These are phyloP conservation scores for Pichia heedii DNA, from an alignment of 805 yeast species.

Conservation along the genomic window DNA sequence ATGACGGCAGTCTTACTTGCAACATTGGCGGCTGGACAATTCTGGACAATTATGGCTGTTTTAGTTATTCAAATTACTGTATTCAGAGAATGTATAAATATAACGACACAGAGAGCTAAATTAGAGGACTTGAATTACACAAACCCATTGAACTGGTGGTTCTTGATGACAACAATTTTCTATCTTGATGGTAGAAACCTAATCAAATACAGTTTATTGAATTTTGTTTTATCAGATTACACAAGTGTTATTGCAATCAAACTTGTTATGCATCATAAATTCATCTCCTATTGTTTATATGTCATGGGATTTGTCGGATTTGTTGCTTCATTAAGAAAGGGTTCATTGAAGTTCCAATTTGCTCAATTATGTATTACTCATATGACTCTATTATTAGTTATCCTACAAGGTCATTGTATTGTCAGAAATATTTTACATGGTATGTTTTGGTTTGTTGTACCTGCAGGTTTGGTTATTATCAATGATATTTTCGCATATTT, in stretches of 20 bases:
- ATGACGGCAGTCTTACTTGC: constrained; percentile 73
- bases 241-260: constrained; percentile 21
- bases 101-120: constrained; percentile 73
- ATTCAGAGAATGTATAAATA: constrained; percentile 81
- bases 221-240: constrained; percentile 21
- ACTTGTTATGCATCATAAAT: constrained; percentile 57
- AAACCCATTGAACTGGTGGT: constrained; percentile 85
- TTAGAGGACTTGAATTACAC: constrained; percentile 77
- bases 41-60: constrained; percentile 67
- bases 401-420: constrained; percentile 89
- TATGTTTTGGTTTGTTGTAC: constrained; percentile 87
- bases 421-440: constrained; percentile 86
- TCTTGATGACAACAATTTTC: constrained; percentile 76
- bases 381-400: constrained; percentile 83
- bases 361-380: constrained; percentile 90
- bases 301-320: constrained; percentile 83
- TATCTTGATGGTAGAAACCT: constrained; percentile 83
- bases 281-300: constrained; percentile 75
- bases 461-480: constrained; percentile 83
- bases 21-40: constrained; percentile 74
- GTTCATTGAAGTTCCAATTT: constrained; percentile 85
- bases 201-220: constrained; percentile 40
- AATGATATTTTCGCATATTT: constrained; percentile 95
- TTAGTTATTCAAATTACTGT: constrained; percentile 70
- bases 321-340: constrained; percentile 82